Base-by-base conservation (phyloP, 331 rosid genomes). In the Saraca asoca region DNA sequence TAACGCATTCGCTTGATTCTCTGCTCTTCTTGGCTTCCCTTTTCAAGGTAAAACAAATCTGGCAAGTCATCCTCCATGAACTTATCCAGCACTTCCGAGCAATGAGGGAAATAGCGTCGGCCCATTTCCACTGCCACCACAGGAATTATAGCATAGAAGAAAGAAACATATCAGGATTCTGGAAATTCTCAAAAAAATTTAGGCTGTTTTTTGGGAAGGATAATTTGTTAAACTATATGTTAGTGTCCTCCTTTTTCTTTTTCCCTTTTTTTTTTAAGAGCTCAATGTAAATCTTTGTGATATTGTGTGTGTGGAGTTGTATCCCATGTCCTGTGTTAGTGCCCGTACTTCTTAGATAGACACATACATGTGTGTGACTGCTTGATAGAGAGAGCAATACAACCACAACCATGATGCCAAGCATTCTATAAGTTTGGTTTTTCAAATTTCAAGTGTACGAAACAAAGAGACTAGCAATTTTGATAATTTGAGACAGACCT, bases 11-110 rank as follows among this genome's bases (percentile, higher is more conserved):
- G 81, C 87, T 90, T 94, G 51, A 53, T 51, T 68, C 43, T 54
- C 75, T 79, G 96, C 82, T 94, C 99, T 49, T 88, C 96, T 0
- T 50, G 72, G 9, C 88, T 83, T 6, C 97, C 99, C 75, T 80
- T 84, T 46, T 88, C 91, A 0, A 94, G 95, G 72, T 75, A 85
- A 35, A 85, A 83, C 62, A 74, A 41, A 42, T 94, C 96, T 0
- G 91, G 91, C 62, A 84, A 68, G 48, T 90, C 91, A 41, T 88
- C 88, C 6, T 86, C 91, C 79, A 90, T 76, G 81, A 90, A 88
- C 79, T 83, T 85, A 38, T 94, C 97, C 2, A 94, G 84, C 69
- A 90, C 91, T 61, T 88, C 95, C 5, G 99, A 90, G 90, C 99
- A 94, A 61, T 83, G 87, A 6, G 97, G 97, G 70, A 94, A 94